Evolutionary conservation across 495 filamentous ascomycete genomes (phyloP), one percentile per base, ranked within the genome.

Genomic region (Talaromyces ruber): DNA sequence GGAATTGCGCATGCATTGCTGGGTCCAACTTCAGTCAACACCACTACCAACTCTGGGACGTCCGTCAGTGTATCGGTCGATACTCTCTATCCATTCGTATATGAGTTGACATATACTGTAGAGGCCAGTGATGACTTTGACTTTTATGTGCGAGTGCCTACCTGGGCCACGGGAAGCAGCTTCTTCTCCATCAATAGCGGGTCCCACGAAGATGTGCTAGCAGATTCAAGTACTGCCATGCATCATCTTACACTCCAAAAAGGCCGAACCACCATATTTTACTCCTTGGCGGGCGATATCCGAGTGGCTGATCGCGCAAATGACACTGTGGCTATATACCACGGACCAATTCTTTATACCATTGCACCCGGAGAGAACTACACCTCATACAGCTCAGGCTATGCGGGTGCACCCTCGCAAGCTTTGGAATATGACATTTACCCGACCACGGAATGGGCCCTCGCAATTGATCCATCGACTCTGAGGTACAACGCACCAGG

Each of bases 321-420:
- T 67, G 69, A 77, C 62, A 84, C 83, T 0, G 71, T 84, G 3
- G 72, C 84, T 2, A 66, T 86, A 53, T 80, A 83, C 68, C 70
- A 78, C 61, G 84, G 84, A 28, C 68, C 81, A 2, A 70, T 86
- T 1, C 69, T 86, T 5, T 86, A 84, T 67, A 80, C 82, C 1
- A 75, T 85, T 11, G 72, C 79, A 45, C 68, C 83, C 8, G 66
- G 62, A 9, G 69, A 67, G 62, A 65, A 64, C 12, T 65, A 66
- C 51, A 72, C 66, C 11, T 65, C 69, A 30, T 64, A 34, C n/a
- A 64, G 47, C 61, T 52, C 30, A 50, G 62, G 63, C 25, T 65
- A 67, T 60, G 59, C 69, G 12, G 60, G 47, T 0, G 66, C 67
- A 22, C 65, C 66, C 1, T 28, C 59, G 39, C 66, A 61, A 22